Evolutionary conservation across 805 yeast genomes (phyloP).

Genomic region (Tetrapisispora arboricola): DNA sequence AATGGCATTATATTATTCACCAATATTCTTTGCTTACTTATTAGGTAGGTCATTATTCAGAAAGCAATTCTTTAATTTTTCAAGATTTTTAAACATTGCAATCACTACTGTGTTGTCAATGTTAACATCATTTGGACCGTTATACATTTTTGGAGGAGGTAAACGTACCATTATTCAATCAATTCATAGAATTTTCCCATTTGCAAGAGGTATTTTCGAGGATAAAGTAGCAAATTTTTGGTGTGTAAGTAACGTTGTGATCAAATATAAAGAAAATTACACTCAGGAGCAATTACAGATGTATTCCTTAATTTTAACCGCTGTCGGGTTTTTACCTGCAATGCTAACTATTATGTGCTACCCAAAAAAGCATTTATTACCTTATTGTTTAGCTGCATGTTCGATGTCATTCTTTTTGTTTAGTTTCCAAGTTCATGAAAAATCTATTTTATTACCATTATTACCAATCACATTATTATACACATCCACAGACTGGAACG

Average conservation of each 20-base stretch:
- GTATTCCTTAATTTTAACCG: constrained; percentile 45
- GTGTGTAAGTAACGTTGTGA: constrained; percentile 79
- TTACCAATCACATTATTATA: constrained; percentile 67
- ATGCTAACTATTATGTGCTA: constrained; percentile 39
- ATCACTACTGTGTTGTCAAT: constrained; percentile 51
- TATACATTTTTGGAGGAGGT: constrained; percentile 38
- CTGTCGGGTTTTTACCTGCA: constrained; percentile 46
- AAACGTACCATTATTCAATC: constrained; percentile 35
- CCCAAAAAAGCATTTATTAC: constrained; percentile 41
- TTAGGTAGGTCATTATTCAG: constrained; percentile 40
- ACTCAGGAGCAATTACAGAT: constrained; percentile 48
- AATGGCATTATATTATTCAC: constrained; percentile 90
- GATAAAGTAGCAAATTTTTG: constrained; percentile 96
- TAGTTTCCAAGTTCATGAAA: constrained; percentile 94
- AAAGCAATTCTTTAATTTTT: constrained; percentile 38
- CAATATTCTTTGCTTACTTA: constrained; percentile 73
- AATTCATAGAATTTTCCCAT: constrained; percentile 78
- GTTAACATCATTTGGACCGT: constrained; percentile 46
- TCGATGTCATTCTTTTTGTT: constrained; percentile 84
- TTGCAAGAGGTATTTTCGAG: constrained; percentile 87
- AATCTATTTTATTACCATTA: constrained; percentile 78
- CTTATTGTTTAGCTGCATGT: constrained; percentile 72
- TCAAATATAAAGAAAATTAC: constrained; percentile 57
- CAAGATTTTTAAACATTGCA: constrained; percentile 52
- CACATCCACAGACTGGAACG: constrained; percentile 42